phyloP scores from a whole-genome alignment of 2,329 filamentous ascomycete species.

The Ophiostoma tasmaniense region DNA sequence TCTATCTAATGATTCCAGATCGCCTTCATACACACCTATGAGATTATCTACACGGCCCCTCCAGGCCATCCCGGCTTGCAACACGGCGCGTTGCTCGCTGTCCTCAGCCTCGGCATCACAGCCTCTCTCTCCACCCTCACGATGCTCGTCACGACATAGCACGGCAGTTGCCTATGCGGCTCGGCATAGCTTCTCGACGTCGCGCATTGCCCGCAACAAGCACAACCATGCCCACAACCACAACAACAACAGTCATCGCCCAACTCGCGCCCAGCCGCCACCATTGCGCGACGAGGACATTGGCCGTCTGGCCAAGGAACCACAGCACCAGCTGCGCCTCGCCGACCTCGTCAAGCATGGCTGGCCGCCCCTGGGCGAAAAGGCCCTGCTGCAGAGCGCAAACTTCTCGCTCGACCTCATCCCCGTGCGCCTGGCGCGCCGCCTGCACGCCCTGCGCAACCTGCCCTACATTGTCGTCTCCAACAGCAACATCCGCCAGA shows the following conservation, averaged over 20 bases:
- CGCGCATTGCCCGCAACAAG: neutral
- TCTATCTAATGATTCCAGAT: too few species aligned
- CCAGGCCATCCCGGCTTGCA: slow-evolving; percentile 28
- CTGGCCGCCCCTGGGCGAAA: slow-evolving; percentile 71
- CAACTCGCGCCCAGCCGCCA: neutral
- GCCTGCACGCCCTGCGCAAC: slow-evolving; percentile 86
- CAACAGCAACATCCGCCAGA: slow-evolving; percentile 89
- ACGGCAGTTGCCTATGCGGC: neutral
- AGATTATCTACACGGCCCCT: slow-evolving; percentile 33
- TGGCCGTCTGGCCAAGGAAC: slow-evolving; percentile 64
- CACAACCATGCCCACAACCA: neutral
- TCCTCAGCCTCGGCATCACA: neutral
- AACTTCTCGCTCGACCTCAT: slow-evolving; percentile 93
- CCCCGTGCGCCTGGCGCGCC: slow-evolving; percentile 83
- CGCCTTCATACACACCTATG: slow-evolving; percentile 27
- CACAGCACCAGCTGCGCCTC: slow-evolving; percentile 73
- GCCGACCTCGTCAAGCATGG: slow-evolving; percentile 81
- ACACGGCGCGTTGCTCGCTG: slow-evolving; percentile 12
- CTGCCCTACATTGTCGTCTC: slow-evolving; percentile 96
- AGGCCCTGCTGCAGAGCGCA: slow-evolving; percentile 77
- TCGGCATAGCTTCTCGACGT: neutral
- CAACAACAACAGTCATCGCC: neutral
- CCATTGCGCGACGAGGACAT: slow-evolving; percentile 61
- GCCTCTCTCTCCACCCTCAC: neutral
- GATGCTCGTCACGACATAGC: neutral